phyloP scores from a whole-genome alignment of 768 basidiomycete genomes.

The Trametes punicea region DNA sequence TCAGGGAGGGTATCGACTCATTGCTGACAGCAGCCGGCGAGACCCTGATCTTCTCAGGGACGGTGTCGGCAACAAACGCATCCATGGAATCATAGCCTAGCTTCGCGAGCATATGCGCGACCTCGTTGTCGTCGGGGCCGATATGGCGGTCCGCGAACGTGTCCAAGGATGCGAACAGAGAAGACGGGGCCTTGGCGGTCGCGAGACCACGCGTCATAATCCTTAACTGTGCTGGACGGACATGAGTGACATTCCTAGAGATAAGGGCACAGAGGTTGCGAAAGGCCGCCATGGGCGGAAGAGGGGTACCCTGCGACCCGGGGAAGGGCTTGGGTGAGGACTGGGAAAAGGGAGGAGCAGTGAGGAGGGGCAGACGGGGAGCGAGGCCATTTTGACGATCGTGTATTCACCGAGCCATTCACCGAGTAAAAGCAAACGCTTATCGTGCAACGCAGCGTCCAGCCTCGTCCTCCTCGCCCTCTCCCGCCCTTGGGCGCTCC shows the following conservation, averaged over 20 bases:
- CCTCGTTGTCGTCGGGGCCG: constrained; percentile 84
- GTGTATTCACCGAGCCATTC: constrained; percentile 37
- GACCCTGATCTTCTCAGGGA: constrained; percentile 80
- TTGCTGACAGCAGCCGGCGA: constrained; percentile 57
- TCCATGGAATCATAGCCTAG: constrained; percentile 89
- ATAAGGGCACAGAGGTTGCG: constrained; percentile 17
- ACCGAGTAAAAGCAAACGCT: constrained; percentile 32
- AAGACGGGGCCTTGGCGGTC: constrained; percentile 54
- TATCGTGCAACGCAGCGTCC: constrained; percentile 25
- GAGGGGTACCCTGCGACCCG: constrained; percentile 14
- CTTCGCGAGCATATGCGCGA: constrained; percentile 73
- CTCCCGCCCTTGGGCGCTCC: constrained; percentile 23
- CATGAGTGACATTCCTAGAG: constrained; percentile 20
- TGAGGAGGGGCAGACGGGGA: background rate
- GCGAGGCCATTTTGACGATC: constrained; percentile 21
- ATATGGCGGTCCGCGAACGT: constrained; percentile 89
- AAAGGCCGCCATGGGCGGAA: constrained; percentile 22
- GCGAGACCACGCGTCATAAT: constrained; percentile 44
- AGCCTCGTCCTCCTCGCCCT: constrained; percentile 12
- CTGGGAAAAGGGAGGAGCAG: constrained; percentile 4
- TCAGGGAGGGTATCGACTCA: constrained; percentile 67
- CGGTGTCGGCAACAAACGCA: constrained; percentile 77
- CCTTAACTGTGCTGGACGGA: constrained; percentile 19
- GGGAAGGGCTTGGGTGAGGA: constrained; percentile 5
- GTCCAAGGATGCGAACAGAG: constrained; percentile 83